Evolutionary conservation across 83 land plant genomes (phyloP), one percentile per base, ranked within the genome.

Genomic region (Picea mariana): DNA sequence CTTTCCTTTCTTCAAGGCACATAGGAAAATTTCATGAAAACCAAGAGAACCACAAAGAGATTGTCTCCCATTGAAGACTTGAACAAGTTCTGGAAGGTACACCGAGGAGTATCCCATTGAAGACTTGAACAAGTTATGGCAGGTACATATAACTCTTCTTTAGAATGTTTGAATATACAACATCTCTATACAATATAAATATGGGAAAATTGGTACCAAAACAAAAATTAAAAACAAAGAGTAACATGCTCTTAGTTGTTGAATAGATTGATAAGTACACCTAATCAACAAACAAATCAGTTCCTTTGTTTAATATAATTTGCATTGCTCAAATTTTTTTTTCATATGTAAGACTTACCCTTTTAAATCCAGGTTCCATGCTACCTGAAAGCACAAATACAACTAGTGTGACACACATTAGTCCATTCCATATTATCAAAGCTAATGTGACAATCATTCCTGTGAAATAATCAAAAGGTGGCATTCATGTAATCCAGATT

Each of bases 311-410:
- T 18, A 78, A 55, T 3, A 58, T 20, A 27, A 81, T 15, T 23
- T 69, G 59, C 42, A 12, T 38, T 80, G 44, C 26, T 23, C 31
- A 59, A n/a, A n/a, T n/a, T n/a, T n/a, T 55, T n/a, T 44, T 69
- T 78, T 71, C 52, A 44, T 21, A 75, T 49, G 16, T 27, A 6
- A 77, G 31, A 81, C 87, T 78, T 31, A 97, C 99, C 87, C 99
- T 93, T 83, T 84, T 88, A 79, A 97, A 95, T 9, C 96, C 98
- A 86, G 99, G 99, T 79, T 97, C 98, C 98, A 95, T 97, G 80
- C 99, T 97, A 78, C 93, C 99, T 65, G 98, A 92, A 40, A 97
- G 93, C 67, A 97, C 99, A 77, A 97, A 97, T 0, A 93, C 98
- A 27, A 95, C 99, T 58, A 97, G 99, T 5, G 98, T 97, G 18